Conservation (phyloP, 177 flowering plant genomes). For the Vitis hybrid region DNA sequence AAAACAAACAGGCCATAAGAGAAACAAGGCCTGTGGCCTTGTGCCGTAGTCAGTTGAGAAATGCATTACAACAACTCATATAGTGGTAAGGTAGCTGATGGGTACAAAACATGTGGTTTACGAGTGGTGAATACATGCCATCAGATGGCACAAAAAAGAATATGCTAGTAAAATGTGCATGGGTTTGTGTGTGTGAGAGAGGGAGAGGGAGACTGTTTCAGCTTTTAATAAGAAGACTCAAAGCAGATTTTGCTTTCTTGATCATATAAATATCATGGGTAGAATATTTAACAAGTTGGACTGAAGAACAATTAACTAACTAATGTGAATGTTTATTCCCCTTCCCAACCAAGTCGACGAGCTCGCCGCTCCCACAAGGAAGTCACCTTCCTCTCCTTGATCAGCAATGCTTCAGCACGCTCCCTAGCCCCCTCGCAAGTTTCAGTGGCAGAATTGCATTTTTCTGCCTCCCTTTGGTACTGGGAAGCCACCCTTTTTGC, state of each 20-base stretch:
- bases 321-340: slow-evolving; percentile 19
- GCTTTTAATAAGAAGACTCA: slow-evolving; percentile 5
- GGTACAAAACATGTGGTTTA: too few species aligned
- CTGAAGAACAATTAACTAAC: neutral
- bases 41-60: too few species aligned
- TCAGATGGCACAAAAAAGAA: slow-evolving; percentile 1
- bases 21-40: too few species aligned
- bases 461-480: slow-evolving; percentile 77
- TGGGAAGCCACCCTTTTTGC: slow-evolving; percentile 73
- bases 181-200: neutral
- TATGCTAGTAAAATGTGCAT: neutral
- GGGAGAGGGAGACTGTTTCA: neutral
- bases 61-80: too few species aligned
- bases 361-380: slow-evolving; percentile 70
- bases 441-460: slow-evolving; percentile 80
- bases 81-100: too few species aligned
- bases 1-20: too few species aligned
- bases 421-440: slow-evolving; percentile 80
- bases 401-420: slow-evolving; percentile 53
- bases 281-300: neutral
- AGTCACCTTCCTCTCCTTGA: slow-evolving; percentile 69
- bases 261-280: neutral
- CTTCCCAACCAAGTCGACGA: slow-evolving; percentile 70
- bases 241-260: slow-evolving; percentile 21
- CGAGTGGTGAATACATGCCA: neutral